Base-by-base conservation (phyloP, 2,329 filamentous ascomycete species). In the Atkinsonella texensis region DNA sequence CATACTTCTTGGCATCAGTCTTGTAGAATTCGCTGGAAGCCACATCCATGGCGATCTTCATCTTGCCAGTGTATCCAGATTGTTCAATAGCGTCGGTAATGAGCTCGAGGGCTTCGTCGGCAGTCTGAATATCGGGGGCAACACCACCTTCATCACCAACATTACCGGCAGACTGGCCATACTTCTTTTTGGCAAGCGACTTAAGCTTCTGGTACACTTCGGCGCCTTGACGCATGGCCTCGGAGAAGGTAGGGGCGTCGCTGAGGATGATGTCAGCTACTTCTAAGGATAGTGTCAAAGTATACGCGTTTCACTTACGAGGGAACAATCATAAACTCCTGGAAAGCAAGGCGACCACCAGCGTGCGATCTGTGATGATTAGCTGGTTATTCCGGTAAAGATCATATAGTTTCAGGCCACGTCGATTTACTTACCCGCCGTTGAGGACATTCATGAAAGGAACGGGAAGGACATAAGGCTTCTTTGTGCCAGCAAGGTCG, bases 21-120 rank as follows among this genome's bases (percentile, higher is more conserved):
- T 97, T 97, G 86, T 98, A 98, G 82, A 98, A 98, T 74, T 98
- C 93, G 79, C 87, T 95, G 59, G 93, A 96, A 60, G 93, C 93
- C 69, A 97, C 91, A 67, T 98, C 93, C 89, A 98, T 95, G 70
- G 93, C 93, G 65, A 98, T 98, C 73, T 95, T 88, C 71, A 98
- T 84, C 80, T 93, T 79, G 72, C 91, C 93, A 54, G 86, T 89
- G 80, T 98, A 97, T 61, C 93, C 93, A 60, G 91, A 87, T 75
- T 89, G 75, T 75, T 96, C 88, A 60, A 98, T 98, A 68, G 93
- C 85, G 48, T 89, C 87, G 60, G 84, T 86, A 76, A 98, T 97
- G 67, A 98, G 85, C 71, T 95, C 87, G 57, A 98, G 87, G 61
- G 94, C 93, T 80, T 98, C 93, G 70, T 94, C 87, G 58, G 93